phyloP scores from a whole-genome alignment of 2,329 filamentous ascomycete genomes.

The Talaromyces islandicus region DNA sequence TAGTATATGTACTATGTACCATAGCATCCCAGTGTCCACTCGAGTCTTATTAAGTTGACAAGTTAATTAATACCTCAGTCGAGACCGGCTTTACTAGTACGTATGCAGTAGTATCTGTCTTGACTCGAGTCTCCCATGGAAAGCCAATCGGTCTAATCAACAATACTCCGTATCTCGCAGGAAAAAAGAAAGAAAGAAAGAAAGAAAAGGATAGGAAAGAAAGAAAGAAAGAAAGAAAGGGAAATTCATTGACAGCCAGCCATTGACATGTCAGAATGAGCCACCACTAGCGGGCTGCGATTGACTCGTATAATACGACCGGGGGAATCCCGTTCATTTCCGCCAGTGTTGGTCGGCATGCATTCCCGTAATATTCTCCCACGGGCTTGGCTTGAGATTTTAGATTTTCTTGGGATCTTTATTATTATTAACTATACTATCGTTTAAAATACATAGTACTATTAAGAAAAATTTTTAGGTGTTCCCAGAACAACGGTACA shows the following conservation, averaged over 20 bases:
- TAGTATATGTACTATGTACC: no score
- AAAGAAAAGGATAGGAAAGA: background rate
- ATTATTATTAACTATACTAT: background rate
- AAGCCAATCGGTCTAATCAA: background rate
- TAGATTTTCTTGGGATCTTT: no score
- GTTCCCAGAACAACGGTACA: background rate
- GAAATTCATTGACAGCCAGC: background rate
- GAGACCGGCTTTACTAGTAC: background rate
- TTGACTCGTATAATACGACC: background rate
- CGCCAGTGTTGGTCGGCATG: background rate
- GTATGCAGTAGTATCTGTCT: no score
- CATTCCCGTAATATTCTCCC: no score
- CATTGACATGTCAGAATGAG: background rate
- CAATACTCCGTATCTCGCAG: background rate
- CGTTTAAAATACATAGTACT: no score
- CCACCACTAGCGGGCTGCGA: background rate
- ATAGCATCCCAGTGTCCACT: no score
- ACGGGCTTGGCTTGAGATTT: no score
- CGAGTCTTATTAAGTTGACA: no score
- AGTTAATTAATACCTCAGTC: background rate
- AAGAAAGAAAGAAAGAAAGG: background rate
- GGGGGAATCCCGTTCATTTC: background rate
- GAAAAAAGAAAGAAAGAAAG: background rate
- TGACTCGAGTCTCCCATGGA: no score
- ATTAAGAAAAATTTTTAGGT: no score